Percentiles rank a stretch among this genome's conserved stretches.
These are phyloP conservation scores for Colletotrichum tanaceti DNA, from an alignment of 2,329 filamentous ascomycete species.

Conservation along the genomic window DNA sequence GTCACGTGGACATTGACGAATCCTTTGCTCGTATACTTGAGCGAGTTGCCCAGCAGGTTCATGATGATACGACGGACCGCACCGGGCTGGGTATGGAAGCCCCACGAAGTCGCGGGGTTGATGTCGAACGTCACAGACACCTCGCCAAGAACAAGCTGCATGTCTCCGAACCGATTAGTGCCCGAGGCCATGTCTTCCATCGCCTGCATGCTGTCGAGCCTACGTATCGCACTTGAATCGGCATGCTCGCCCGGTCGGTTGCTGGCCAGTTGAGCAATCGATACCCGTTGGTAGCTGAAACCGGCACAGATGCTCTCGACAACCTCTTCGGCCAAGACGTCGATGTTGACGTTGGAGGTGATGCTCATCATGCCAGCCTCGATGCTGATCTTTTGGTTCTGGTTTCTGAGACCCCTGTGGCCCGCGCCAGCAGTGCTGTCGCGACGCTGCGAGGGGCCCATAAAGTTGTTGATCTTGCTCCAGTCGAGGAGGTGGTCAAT, in stretches of 20 bases:
- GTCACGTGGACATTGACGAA: slow-evolving; percentile 47
- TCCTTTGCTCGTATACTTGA: slow-evolving; percentile 66
- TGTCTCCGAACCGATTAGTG: slow-evolving; percentile 13
- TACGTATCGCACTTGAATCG: slow-evolving; percentile 27
- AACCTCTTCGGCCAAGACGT: slow-evolving; percentile 52
- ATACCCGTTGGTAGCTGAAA: slow-evolving; percentile 49
- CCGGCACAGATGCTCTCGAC: slow-evolving; percentile 53
- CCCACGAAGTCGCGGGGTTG: slow-evolving; percentile 60
- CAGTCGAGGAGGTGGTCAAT: slow-evolving; percentile 62
- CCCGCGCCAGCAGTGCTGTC: slow-evolving; percentile 33
- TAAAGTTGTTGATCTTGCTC: slow-evolving; percentile 53
- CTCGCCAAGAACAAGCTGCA: slow-evolving; percentile 26
- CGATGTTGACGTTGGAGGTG: slow-evolving; percentile 47
- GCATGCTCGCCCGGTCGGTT: slow-evolving; percentile 15
- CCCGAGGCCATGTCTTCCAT: slow-evolving; percentile 37
- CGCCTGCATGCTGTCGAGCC: slow-evolving; percentile 40
- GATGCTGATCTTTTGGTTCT: slow-evolving; percentile 23
- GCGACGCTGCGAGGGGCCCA: slow-evolving; percentile 4
- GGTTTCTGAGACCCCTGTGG: slow-evolving; percentile 21
- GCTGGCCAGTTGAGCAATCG: slow-evolving; percentile 18
- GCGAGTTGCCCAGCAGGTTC: slow-evolving; percentile 71
- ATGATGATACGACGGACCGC: slow-evolving; percentile 66
- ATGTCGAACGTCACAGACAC: slow-evolving; percentile 64
- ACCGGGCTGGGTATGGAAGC: slow-evolving; percentile 66
- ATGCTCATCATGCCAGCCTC: slow-evolving; percentile 43